Evolutionary conservation across 345 rosid species (phyloP).

Genomic region (Viola odorata): DNA sequence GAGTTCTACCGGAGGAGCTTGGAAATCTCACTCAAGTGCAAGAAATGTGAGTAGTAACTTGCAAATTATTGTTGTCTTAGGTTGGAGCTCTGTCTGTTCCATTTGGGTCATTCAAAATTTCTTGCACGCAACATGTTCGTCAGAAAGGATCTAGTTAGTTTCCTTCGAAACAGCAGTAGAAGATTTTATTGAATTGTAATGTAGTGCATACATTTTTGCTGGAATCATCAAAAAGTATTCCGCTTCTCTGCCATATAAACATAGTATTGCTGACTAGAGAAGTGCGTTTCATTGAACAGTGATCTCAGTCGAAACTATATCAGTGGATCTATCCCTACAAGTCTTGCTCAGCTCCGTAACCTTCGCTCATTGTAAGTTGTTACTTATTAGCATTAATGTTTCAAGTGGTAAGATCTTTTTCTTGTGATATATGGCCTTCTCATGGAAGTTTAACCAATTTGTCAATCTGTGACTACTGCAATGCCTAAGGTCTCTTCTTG

Average conservation of each 20-base stretch:
- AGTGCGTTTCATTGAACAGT: conserved; percentile 30
- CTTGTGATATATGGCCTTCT: not conserved
- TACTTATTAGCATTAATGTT: not conserved
- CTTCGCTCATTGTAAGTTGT: conserved; percentile 48
- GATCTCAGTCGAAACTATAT: conserved; percentile 70
- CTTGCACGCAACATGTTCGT: too few species aligned
- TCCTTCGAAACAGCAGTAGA: too few species aligned
- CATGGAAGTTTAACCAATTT: not conserved
- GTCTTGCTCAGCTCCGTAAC: conserved; percentile 40
- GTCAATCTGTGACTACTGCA: not conserved
- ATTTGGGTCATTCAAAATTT: too few species aligned
- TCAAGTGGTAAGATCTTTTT: not conserved
- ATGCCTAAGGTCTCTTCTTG: conserved; percentile 42
- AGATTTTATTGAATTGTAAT: too few species aligned
- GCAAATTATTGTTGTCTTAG: not conserved
- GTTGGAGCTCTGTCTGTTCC: too few species aligned
- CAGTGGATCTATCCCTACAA: conserved; percentile 61
- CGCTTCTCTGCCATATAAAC: too few species aligned
- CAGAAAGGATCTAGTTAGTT: too few species aligned
- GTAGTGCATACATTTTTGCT: too few species aligned
- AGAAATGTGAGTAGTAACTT: conserved; percentile 43
- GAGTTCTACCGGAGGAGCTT: conserved; percentile 60
- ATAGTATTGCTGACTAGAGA: too few species aligned
- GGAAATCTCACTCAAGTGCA: conserved; percentile 46
- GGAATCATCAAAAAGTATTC: too few species aligned